Conservation (phyloP, 83 land plant genomes). For the Larix sibirica region DNA sequence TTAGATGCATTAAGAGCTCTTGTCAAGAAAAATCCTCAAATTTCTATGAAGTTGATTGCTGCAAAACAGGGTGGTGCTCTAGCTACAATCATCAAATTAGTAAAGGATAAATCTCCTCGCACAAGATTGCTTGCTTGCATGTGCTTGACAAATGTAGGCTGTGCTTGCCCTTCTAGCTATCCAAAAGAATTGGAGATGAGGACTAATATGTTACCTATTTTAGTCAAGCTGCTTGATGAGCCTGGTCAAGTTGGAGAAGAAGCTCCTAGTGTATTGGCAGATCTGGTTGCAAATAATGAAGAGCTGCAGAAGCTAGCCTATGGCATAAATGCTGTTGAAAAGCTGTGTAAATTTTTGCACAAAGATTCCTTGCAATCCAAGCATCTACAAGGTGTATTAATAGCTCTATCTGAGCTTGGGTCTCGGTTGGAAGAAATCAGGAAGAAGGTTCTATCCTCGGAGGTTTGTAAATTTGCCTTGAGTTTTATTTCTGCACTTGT, state of each 20-base stretch:
- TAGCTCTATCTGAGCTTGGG: slow-evolving; percentile 81
- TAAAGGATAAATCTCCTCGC: slow-evolving; percentile 68
- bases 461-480: slow-evolving; percentile 45
- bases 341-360: slow-evolving; percentile 58
- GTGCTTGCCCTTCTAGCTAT: slow-evolving; percentile 55
- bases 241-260: slow-evolving; percentile 89
- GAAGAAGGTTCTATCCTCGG: slow-evolving; percentile 46
- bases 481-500: not conserved
- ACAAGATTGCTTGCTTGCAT: slow-evolving; percentile 82
- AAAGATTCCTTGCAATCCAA: slow-evolving; percentile 41
- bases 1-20: slow-evolving; percentile 83
- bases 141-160: slow-evolving; percentile 67
- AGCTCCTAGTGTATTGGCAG: slow-evolving; percentile 77
- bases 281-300: slow-evolving; percentile 70
- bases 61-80: slow-evolving; percentile 63
- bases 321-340: slow-evolving; percentile 68
- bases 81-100: slow-evolving; percentile 50
- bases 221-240: slow-evolving; percentile 84
- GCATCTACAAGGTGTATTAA: slow-evolving; percentile 79
- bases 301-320: slow-evolving; percentile 78
- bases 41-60: slow-evolving; percentile 38
- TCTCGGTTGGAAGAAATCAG: slow-evolving; percentile 81
- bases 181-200: slow-evolving; percentile 55
- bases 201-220: slow-evolving; percentile 48
- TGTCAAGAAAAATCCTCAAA: slow-evolving; percentile 59